Percentiles rank a stretch among this genome's conserved stretches.
Evolutionary conservation across 2,329 filamentous ascomycete genomes (phyloP).

Genomic region (Madurella fahalii): DNA sequence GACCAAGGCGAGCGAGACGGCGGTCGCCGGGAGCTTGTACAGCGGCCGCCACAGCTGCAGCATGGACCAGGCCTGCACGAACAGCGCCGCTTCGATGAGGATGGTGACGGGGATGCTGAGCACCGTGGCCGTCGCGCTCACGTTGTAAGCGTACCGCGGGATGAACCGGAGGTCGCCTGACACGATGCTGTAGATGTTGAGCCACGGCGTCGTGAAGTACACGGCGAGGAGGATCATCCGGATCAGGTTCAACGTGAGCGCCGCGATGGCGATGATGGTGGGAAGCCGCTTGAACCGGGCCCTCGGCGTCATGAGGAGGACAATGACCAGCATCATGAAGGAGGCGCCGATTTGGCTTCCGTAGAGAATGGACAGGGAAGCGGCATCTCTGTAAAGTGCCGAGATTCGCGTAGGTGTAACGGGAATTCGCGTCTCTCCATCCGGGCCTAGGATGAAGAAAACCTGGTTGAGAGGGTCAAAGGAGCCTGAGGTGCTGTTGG

Average conservation of each 20-base stretch:
- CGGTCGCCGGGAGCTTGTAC: conserved; percentile 30
- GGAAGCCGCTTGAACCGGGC: conserved; percentile 61
- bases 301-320: conserved; percentile 62
- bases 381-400: conserved; percentile 29
- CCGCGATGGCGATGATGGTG: conserved; percentile 61
- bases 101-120: conserved; percentile 43
- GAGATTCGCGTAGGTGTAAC: conserved; percentile 35
- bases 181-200: conserved; percentile 58
- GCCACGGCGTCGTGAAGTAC: conserved; percentile 58
- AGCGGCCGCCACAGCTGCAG: conserved; percentile 43
- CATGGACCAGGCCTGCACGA: conserved; percentile 51
- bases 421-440: conserved; percentile 31
- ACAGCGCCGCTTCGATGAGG: conserved; percentile 44
- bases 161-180: conserved; percentile 51
- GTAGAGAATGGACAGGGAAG: conserved; percentile 46
- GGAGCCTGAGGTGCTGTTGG: conserved; percentile 4
- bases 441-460: conserved; percentile 33
- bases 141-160: conserved; percentile 33
- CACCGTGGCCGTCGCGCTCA: conserved; percentile 38
- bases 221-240: conserved; percentile 55
- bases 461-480: conserved; percentile 37
- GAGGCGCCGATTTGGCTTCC: conserved; percentile 67
- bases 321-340: conserved; percentile 58
- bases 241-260: conserved; percentile 57
- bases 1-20: conserved; percentile 34